Base-by-base conservation (phyloP, 75 land plant species). In the Pinus tabuliformis region DNA sequence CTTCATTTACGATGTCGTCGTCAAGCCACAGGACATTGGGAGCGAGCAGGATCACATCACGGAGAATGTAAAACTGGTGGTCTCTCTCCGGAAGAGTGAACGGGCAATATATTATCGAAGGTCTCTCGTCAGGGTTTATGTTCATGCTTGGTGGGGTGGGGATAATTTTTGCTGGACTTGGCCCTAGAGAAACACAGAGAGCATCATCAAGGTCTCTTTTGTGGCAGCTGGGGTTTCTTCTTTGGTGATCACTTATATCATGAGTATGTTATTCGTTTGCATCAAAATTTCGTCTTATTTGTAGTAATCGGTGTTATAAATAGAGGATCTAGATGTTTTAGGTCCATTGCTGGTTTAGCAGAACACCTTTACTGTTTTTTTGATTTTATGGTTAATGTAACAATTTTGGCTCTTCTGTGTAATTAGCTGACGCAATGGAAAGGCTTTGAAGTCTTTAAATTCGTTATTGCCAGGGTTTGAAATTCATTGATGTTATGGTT, bases 1-100 rank as follows among this genome's bases (percentile, higher is more conserved):
- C 49, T 75, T 95, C 78, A 87, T 95, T 70, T 95, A 95, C 80
- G 94, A 95, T 75, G 96, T 95, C 52, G 89, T 95, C 82, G 98
- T 93, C 28, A 96, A 93, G 88, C 96, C 98, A 11, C 98, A 96
- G 0, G 99, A 97, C 79, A 96, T 93, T 76, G 97, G 99, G 39
- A 91, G 92, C 84, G 83, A 83, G 60, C 99, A 96, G 85, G 99
- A 96, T 75, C 91, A 79, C 3, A 61, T 56, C 74, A 93, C 98
- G 59, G 89, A 94, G 3, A 74, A 96, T 17, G 92, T 93, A 33
- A 76, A 79, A 7, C 99, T 97, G 9, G 99, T 93, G 42, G 99
- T 93, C 52, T n/a, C 86, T 91, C 20, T 82, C 92, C 0, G 92
- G 99, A 3, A 84, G 99, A 6, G 97, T 96, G 62, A 96, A 96